Evolutionary conservation across 495 filamentous ascomycete species (phyloP).

Genomic region (Chlorociboria aeruginascens): DNA sequence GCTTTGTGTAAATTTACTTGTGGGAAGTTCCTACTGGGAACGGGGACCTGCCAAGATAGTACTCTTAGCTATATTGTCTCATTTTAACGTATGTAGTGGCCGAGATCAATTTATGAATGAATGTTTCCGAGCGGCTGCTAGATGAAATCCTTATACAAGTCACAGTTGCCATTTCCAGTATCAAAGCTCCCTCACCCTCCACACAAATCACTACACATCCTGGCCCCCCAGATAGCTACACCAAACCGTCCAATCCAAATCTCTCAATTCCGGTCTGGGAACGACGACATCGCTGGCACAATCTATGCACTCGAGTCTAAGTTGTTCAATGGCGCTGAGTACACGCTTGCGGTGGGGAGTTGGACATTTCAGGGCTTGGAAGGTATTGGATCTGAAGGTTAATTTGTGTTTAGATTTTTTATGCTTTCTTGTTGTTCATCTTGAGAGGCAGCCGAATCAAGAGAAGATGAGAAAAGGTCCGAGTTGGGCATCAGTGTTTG

Average conservation of each 20-base stretch:
- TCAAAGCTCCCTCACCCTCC: constrained; percentile 32
- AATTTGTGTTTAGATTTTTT: constrained; percentile 33
- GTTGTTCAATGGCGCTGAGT: no score
- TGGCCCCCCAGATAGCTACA: constrained; percentile 6
- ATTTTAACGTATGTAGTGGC: no score
- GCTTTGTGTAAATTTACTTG: no score
- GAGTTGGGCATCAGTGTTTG: constrained; percentile 47
- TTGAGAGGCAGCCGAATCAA: neutral
- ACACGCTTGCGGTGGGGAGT: constrained; percentile 42
- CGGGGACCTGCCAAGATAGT: no score
- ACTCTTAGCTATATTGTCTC: no score
- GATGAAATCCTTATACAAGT: constrained; percentile 60
- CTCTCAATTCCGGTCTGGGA: constrained; percentile 84
- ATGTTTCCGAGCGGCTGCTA: constrained; percentile 3
- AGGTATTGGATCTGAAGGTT: constrained; percentile 28
- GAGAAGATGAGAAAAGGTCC: constrained; percentile 21
- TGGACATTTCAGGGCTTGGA: constrained; percentile 31
- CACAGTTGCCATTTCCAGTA: constrained; percentile 55
- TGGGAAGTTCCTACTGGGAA: no score
- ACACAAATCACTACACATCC: neutral
- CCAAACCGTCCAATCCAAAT: constrained; percentile 16
- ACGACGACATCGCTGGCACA: constrained; percentile 78
- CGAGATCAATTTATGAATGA: no score
- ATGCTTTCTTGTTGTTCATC: neutral
- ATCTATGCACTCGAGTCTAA: constrained; percentile 64